Percentiles rank a stretch among this genome's conserved stretches.
phyloP scores from a whole-genome alignment of 441 rosid species.

The Arabidopsis lyrata region DNA sequence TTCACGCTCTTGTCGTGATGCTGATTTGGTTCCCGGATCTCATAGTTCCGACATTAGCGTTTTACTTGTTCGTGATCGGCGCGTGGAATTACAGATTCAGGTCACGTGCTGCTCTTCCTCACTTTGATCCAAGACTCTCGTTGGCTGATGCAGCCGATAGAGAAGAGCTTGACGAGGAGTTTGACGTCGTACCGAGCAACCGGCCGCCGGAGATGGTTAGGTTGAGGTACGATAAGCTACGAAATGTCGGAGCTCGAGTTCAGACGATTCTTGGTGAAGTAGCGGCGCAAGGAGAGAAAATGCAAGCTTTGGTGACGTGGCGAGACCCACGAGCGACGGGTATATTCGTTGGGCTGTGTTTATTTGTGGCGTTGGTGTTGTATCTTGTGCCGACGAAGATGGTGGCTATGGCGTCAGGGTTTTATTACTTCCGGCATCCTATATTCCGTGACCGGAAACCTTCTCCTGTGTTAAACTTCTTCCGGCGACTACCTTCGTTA shows the following conservation, averaged over 20 bases:
- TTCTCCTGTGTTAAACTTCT: slow-evolving; percentile 60
- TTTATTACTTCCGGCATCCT: slow-evolving; percentile 73
- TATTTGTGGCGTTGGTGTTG: slow-evolving; percentile 56
- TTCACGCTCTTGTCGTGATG: slow-evolving; percentile 62
- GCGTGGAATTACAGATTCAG: slow-evolving; percentile 65
- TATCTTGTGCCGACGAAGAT: slow-evolving; percentile 68
- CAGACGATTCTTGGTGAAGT: slow-evolving; percentile 62
- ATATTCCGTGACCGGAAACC: slow-evolving; percentile 69
- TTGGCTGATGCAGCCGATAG: slow-evolving; percentile 53
- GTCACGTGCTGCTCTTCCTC: slow-evolving; percentile 50
- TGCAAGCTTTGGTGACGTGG: slow-evolving; percentile 70
- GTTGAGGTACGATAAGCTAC: slow-evolving; percentile 59
- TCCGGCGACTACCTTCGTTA: slow-evolving; percentile 65
- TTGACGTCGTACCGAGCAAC: slow-evolving; percentile 57
- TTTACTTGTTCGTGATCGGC: slow-evolving; percentile 64
- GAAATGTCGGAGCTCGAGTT: slow-evolving; percentile 49
- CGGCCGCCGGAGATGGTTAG: slow-evolving; percentile 52
- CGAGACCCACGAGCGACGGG: slow-evolving; percentile 67
- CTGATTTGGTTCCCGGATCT: slow-evolving; percentile 72
- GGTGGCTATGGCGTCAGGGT: slow-evolving; percentile 73
- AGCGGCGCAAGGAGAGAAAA: slow-evolving; percentile 64
- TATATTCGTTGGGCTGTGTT: slow-evolving; percentile 63
- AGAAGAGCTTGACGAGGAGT: slow-evolving; percentile 75
- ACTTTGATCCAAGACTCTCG: slow-evolving; percentile 62
- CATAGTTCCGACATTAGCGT: slow-evolving; percentile 58